Evolutionary conservation across 176 grass and related monocot species (phyloP).

Genomic region (Carex pumila): DNA sequence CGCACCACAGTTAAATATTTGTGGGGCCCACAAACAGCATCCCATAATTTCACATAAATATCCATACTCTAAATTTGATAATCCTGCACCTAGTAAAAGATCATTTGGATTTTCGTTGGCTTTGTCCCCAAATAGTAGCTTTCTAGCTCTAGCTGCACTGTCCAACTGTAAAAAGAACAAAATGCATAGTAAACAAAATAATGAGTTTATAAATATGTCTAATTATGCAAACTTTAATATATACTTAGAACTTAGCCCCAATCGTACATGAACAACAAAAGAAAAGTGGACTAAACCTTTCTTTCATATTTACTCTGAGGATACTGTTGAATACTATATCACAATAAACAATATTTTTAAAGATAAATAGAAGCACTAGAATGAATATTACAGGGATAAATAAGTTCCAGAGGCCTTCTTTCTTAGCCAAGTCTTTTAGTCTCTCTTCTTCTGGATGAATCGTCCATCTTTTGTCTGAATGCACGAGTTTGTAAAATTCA

Average conservation of each 20-base stretch:
- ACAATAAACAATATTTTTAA: background rate
- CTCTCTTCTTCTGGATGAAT: slow-evolving; percentile 76
- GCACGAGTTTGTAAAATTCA: slow-evolving; percentile 70
- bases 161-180: slow-evolving; percentile 54
- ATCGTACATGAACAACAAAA: background rate
- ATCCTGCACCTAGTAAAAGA: slow-evolving; percentile 64
- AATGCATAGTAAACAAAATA: slow-evolving; percentile 21
- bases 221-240: background rate
- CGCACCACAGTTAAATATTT: slow-evolving; percentile 91
- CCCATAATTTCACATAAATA: slow-evolving; percentile 97
- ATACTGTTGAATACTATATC: background rate
- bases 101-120: slow-evolving; percentile 25
- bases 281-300: background rate
- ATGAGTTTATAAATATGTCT: background rate
- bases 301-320: background rate
- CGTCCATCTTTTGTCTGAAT: slow-evolving; percentile 73
- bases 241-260: background rate
- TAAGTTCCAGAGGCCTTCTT: slow-evolving; percentile 86
- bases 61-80: slow-evolving; percentile 97
- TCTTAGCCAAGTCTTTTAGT: slow-evolving; percentile 59
- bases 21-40: slow-evolving; percentile 76
- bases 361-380: background rate
- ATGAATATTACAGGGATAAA: slow-evolving; percentile 69
- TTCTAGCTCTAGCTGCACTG: slow-evolving; percentile 85
- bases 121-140: slow-evolving; percentile 45